Evolutionary conservation across 495 filamentous ascomycete species (phyloP).

Genomic region (Staphylotrichum longicolle): DNA sequence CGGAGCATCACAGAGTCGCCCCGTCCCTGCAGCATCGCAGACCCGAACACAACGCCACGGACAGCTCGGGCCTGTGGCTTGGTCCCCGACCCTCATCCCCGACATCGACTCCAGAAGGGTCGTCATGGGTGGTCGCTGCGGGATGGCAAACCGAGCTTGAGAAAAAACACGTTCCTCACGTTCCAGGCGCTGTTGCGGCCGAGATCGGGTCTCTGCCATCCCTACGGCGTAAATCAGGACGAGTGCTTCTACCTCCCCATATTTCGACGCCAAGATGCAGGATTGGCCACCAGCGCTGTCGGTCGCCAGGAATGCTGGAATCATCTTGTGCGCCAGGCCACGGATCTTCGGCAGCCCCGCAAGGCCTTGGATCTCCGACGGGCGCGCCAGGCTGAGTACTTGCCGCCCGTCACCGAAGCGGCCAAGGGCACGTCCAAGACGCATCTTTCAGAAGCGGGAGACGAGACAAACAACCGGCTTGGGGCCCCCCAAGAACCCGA

Average conservation of each 20-base stretch:
- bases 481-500: too few relatives aligned
- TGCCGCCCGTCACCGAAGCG: too few relatives aligned
- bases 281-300: background rate
- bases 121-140: background rate
- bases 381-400: too few relatives aligned
- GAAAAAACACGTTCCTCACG: too few relatives aligned
- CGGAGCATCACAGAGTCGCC: background rate
- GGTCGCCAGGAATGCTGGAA: background rate
- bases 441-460: too few relatives aligned
- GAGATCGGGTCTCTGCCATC: background rate
- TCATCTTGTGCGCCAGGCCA: background rate
- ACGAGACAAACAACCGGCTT: too few relatives aligned
- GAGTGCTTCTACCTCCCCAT: slow-evolving; percentile 2
- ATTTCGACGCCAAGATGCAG: background rate
- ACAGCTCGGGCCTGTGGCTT: background rate
- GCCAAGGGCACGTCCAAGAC: too few relatives aligned
- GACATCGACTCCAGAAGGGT: background rate
- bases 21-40: background rate
- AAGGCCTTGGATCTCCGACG: too few relatives aligned
- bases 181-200: background rate
- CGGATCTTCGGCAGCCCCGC: too few relatives aligned
- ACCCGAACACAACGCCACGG: background rate
- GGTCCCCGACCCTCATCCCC: background rate
- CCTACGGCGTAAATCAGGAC: background rate
- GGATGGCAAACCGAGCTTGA: background rate